A percentile compares a stretch with the other conserved stretches of the same genome.
phyloP scores from a whole-genome alignment of 768 basidiomycete species.

The Paxillus ammoniavirescens region DNA sequence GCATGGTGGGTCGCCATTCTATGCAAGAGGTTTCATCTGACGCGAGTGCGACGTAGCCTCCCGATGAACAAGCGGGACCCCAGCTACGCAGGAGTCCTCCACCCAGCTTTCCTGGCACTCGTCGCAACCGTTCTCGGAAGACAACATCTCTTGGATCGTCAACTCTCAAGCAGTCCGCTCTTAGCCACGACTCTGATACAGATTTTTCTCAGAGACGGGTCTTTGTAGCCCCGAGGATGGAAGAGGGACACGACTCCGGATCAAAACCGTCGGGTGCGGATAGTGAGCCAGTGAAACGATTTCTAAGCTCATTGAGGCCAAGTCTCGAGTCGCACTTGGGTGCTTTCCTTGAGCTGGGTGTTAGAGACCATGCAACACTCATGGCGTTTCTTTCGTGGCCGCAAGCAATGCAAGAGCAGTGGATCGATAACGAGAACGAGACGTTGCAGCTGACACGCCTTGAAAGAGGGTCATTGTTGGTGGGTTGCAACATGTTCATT shows the following conservation, averaged over 20 bases:
- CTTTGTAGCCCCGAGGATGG: background rate
- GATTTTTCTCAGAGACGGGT: background rate
- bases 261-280: background rate
- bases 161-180: background rate
- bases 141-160: background rate
- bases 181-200: background rate
- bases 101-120: no score
- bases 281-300: conserved; percentile 5
- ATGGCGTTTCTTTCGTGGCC: conserved; percentile 25
- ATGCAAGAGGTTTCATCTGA: no score
- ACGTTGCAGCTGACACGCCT: conserved; percentile 19
- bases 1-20: no score
- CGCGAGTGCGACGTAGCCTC: no score
- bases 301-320: conserved; percentile 21
- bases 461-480: conserved; percentile 17
- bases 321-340: conserved; percentile 18
- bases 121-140: background rate
- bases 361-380: conserved; percentile 21
- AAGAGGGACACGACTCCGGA: background rate
- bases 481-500: conserved; percentile 3
- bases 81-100: no score
- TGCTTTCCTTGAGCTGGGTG: conserved; percentile 20
- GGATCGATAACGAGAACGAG: conserved; percentile 12
- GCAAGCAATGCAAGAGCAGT: conserved; percentile 8
- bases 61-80: no score